Base-by-base conservation (phyloP, 805 yeast genomes). In the Millerago galiae region DNA sequence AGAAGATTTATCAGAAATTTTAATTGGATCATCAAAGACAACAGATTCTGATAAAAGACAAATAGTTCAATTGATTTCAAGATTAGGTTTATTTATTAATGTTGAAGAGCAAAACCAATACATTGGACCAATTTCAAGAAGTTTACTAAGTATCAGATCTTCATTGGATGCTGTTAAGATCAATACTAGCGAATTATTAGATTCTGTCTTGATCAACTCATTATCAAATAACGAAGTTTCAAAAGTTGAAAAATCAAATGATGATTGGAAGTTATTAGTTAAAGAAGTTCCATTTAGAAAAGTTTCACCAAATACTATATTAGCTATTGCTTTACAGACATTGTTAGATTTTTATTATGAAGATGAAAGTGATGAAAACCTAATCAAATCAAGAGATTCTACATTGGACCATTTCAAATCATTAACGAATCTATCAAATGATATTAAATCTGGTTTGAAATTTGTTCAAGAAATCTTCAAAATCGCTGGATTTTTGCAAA, bases 101-200 rank as follows among this genome's bases (percentile, higher is more conserved):
- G 54, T 71, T 3, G 66, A 71, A 5, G 80, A 81, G 35, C 68
- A 65, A 54, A 77, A 77, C 24, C 67, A 67, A 32, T 75, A 77
- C 62, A 72, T 74, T 35, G 90, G 90, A 2, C 89, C 88, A 12
- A 68, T 87, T 28, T 83, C 87, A 14, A 75, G 81, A 50, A 72
- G 76, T 31, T 65, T 86, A 29, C 66, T 85, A 38, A 74, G 77
- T 35, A 83, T 82, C 58, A 73, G 89, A 55, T 80, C 88, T 15
- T 77, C 78, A 43, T 58, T 83, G 37, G 71, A 77, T 42, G 73
- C 73, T 37, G 59, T 83, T 37, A 71, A 71, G 26, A 63, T 61
- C 17, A 70, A 70, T 34, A 56, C 79, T 24, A 71, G 76, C 46
- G 79, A 78, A 48, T 61, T 80, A n/a, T 57, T 78, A 25, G 83